Evolutionary conservation across 2,329 filamentous ascomycete genomes (phyloP), one percentile per base, ranked within the genome.

Genomic region (Lecanoromycetidae sp.): DNA sequence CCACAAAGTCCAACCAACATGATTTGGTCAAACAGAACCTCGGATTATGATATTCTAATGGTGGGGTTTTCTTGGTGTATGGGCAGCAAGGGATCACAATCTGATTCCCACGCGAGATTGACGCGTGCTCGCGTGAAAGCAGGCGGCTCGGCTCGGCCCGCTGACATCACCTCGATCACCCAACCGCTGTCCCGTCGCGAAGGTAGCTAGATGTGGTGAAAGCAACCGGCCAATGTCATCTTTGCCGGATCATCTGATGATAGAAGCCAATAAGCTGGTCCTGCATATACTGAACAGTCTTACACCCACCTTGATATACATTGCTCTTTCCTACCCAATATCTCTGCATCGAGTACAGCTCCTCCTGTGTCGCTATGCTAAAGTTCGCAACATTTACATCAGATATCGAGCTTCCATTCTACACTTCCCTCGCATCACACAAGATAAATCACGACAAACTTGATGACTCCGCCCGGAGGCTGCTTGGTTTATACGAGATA

Each of bases 391-490:
- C 90, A 1, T 96, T 94, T 71, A 78, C 82, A 33, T 94, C 90
- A 40, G 87, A 95, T 67, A 87, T 96, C 60, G 91, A 98, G 63
- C 74, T 96, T 35, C 86, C 87, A 36, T 98, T 98, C 66, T 98
- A 95, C 63, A 83, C 85, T 37, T 82, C 87, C 4, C 77, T 98
- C n/a, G 91, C 93, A 50, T 79, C 82, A 5, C 84, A 83, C 55
- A 98, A 98, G 68, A 87, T 98, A 62, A 87, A 96, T 63, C 82
- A 94, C 74, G 91, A 95, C 69, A 94, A 88, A 67, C 84, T 98
- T 43, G 85, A 95, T 68, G 90, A 94, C 64, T 94, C 88, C 8
- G 84, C 87, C 20, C 84, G 90, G 36, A 81, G 82, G 51, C 75
- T 96, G 2, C 73, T 94, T 25, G 91, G 91, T 3, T 68, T 94